Base-by-base conservation (phyloP, 768 basidiomycete genomes). In the Lentinula boryana region DNA sequence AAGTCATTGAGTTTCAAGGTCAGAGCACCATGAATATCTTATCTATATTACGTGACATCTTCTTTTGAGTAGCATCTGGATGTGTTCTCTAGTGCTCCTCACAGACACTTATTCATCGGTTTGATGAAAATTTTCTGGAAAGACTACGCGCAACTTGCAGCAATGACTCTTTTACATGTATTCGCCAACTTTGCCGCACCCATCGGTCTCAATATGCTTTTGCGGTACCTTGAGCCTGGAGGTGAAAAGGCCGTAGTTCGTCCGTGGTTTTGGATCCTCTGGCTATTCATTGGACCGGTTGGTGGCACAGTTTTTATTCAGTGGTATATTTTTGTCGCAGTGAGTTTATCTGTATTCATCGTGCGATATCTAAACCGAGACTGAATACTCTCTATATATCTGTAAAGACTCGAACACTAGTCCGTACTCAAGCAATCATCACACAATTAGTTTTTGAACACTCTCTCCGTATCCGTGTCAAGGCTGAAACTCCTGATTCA, bases 261-360 rank as follows among this genome's bases (percentile, higher is more conserved):
- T 36, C 89, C 89, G 0, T 89, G 88, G 83, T 79, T 89, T 7
- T 91, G 88, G 88, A 80, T 89, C 13, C 35, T 71, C 0, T 72
- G 74, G 67, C 72, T 86, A 12, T 79, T 84, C 62, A 51, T 80
- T 5, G 84, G 82, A 12, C 81, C 84, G 12, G 67, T 75, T 4
- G 0, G 79, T 9, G 72, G 69, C 12, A 73, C 79, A 4, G 23
- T 87, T 7, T 64, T 72, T 32, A 76, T 80, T 59, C 84, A 89
- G 63, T 78, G 76, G 71, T 89, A 86, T 64, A 72, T 79, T 40
- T 84, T 74, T 66, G 69, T 78, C 31, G 69, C 73, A 71, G 88
- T 63, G 63, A 83, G 62, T 82, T 1, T 15, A 12, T 21, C 35
- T 21, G n/a, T 12, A 40, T 4, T 31, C 32, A 5, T 49, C 33